phyloP scores from a whole-genome alignment of 371 early-diverging fungal genomes.

The Circinella minor region DNA sequence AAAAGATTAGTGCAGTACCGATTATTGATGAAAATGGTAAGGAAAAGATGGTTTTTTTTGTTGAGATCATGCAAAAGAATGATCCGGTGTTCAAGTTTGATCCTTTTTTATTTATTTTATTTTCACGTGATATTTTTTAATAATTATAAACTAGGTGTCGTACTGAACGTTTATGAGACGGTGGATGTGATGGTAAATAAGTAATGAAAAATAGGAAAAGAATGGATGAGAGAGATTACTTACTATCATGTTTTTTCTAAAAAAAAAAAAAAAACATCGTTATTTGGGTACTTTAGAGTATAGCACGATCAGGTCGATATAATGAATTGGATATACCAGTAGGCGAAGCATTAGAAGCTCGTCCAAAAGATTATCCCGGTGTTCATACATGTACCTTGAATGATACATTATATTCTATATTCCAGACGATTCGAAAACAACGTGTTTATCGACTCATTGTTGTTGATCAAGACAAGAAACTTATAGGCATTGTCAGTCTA shows the following conservation, averaged over 20 bases:
- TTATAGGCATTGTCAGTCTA: conserved; percentile 88
- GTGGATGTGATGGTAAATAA: conserved; percentile 89
- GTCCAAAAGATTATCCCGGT: conserved; percentile 91
- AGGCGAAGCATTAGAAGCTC: conserved; percentile 78
- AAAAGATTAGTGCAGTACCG: conserved; percentile 89
- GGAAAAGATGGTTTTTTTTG: neutral
- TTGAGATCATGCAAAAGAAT: neutral
- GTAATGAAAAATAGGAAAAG: neutral
- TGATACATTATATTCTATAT: conserved; percentile 86
- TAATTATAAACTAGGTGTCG: conserved; percentile 38
- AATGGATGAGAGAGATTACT: neutral
- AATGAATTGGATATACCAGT: conserved; percentile 84
- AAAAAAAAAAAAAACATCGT: neutral
- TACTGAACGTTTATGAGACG: conserved; percentile 93
- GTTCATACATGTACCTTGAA: conserved; percentile 89
- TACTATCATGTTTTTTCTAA: too few relatives aligned
- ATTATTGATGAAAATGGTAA: conserved; percentile 87
- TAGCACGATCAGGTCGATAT: conserved; percentile 50
- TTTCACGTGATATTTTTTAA: conserved; percentile 24
- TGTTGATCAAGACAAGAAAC: conserved; percentile 78
- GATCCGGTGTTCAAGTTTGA: neutral
- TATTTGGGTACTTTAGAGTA: conserved; percentile 35
- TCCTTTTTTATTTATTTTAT: neutral
- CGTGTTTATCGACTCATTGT: conserved; percentile 92
- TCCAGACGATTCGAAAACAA: conserved; percentile 83